Base-by-base conservation (phyloP, 2,329 filamentous ascomycete species). In the Alternaria alternata region DNA sequence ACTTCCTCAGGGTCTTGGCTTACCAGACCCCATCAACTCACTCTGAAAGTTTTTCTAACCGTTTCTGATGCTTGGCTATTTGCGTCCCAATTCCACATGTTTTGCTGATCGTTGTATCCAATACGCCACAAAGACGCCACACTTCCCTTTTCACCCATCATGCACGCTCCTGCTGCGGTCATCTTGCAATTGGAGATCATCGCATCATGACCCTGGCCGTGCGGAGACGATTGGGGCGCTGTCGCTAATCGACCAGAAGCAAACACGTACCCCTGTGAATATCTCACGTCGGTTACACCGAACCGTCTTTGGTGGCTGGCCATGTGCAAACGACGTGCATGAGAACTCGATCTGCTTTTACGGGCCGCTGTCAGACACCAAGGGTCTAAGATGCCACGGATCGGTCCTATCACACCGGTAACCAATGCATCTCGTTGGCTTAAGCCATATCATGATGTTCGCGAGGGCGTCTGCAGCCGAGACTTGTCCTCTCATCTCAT, bases 401-500 rank as follows among this genome's bases (percentile, higher is more conserved):
- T 8, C 18, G 9, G 51, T 36, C 14, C 39, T 28, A 18, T 24
- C 14, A 38, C 16, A 36, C 30, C 38, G 38, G 38, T 12, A 39
- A 22, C 18, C 41, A 11, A 46, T 11, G 26, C 22, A 20, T 32
- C 14, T 24, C 39, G 28, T 16, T 46, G 30, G 39, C 42, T 43
- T 44, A 7, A 42, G 28, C 39, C 24, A 59, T 53, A 22, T 48
- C 1, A 8, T 30, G 18, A 4, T 18, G 28, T 48, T 7, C 7
- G n/a, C 1, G 22, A n/a, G 44, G 28, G 44, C 28, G 14, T 18
- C n/a, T 16, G 28, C 14, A 22, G 28, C 44, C 44, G 86, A 88
- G 91, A 91, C 95, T 1, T 91, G 83, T 0, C 92, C 92, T 41
- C 87, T 90, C 91, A 92, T 94, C 77, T 94, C 92, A 3, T 38